These are phyloP conservation scores for Exophiala alcalophila DNA, from an alignment of 2,329 filamentous ascomycete species.

Conservation along the genomic window DNA sequence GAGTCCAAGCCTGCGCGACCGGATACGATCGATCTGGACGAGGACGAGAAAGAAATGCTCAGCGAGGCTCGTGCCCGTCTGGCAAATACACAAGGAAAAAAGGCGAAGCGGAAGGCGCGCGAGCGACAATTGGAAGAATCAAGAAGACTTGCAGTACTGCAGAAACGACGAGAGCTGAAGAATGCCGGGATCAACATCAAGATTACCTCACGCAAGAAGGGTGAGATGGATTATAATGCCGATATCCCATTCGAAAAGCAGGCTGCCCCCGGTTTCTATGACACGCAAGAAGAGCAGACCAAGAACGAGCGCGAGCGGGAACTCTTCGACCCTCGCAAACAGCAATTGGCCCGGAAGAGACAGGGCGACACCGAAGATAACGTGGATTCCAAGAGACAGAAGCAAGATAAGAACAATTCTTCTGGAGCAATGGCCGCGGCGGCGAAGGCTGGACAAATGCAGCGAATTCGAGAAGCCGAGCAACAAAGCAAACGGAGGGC, in stretches of 20 bases:
- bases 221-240: constrained; percentile 99
- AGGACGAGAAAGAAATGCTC: constrained; percentile 99
- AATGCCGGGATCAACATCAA: constrained; percentile 98
- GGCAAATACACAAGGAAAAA: constrained; percentile 98
- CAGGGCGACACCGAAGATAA: constrained; percentile 88
- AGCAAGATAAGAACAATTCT: constrained; percentile 79
- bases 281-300: constrained; percentile 77
- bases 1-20: constrained; percentile 94
- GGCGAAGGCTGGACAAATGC: constrained; percentile 87
- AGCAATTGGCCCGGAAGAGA: constrained; percentile 85
- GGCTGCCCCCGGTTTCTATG: constrained; percentile 84
- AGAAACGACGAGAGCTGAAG: constrained; percentile 95
- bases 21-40: constrained; percentile 95
- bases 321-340: constrained; percentile 87
- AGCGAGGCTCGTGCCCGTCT: constrained; percentile 94
- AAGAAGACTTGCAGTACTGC: constrained; percentile 78
- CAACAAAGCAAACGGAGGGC: constrained; percentile 88
- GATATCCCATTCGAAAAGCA: constrained; percentile 98
- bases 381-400: constrained; percentile 75
- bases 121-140: constrained; percentile 96
- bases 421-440: constrained; percentile 80
- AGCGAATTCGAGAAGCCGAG: constrained; percentile 92
- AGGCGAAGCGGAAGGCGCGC: constrained; percentile 94
- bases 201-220: constrained; percentile 83
- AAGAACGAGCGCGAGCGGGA: constrained; percentile 81